phyloP scores from a whole-genome alignment of 768 basidiomycete genomes.

The Podaxis sp. region DNA sequence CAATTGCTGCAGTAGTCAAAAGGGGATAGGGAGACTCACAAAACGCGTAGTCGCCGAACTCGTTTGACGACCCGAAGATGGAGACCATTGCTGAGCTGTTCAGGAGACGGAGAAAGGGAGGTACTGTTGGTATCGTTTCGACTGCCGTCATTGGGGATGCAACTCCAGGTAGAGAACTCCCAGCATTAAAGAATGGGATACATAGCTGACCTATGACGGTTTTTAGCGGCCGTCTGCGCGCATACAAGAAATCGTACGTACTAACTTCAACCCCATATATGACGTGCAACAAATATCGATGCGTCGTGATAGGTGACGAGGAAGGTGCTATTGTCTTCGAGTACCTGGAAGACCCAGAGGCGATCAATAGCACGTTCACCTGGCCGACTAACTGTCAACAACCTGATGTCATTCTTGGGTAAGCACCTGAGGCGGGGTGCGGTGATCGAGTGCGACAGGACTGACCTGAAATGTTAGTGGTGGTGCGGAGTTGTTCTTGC shows the following conservation, averaged over 20 bases:
- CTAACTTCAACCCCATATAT: neutral
- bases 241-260: constrained; percentile 36
- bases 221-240: constrained; percentile 33
- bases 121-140: constrained; percentile 40
- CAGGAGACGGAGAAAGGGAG: constrained; percentile 30
- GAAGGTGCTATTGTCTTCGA: constrained; percentile 31
- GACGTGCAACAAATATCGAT: neutral
- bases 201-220: neutral
- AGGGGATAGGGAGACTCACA: neutral
- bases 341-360: constrained; percentile 28
- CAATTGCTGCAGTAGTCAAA: no score
- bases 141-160: constrained; percentile 43
- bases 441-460: neutral
- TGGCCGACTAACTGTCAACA: constrained; percentile 40
- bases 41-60: constrained; percentile 28
- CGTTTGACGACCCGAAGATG: constrained; percentile 39
- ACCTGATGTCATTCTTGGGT: constrained; percentile 43
- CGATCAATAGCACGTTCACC: constrained; percentile 27
- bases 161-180: constrained; percentile 29
- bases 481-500: constrained; percentile 40
- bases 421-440: constrained; percentile 5
- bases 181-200: neutral
- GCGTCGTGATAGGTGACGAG: constrained; percentile 20
- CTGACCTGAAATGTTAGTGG: constrained; percentile 23
- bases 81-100: constrained; percentile 42